Conservation (phyloP, 768 basidiomycete genomes). For the Termitomyces sp. region DNA sequence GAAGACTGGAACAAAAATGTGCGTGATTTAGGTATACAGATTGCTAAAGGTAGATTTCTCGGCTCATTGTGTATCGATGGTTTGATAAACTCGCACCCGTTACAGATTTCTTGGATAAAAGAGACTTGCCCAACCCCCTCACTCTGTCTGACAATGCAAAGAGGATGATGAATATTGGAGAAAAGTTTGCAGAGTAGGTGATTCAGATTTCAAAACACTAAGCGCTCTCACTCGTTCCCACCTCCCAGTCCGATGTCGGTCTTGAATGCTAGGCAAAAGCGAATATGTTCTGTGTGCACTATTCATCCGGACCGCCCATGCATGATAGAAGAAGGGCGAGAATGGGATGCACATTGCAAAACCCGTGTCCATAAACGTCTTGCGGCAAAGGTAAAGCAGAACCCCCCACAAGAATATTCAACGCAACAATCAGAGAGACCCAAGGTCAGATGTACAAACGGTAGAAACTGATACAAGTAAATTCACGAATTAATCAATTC, state of each 20-base stretch:
- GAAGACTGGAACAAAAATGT: slow-evolving; percentile 58
- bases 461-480: neutral
- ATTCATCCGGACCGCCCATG: slow-evolving; percentile 50
- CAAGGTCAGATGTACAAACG: neutral
- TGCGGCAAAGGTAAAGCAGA: slow-evolving; percentile 20
- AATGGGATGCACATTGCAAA: slow-evolving; percentile 54
- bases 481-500: slow-evolving; percentile 3
- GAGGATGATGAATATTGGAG: slow-evolving; percentile 41
- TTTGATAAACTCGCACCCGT: neutral
- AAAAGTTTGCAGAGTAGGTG: slow-evolving; percentile 42
- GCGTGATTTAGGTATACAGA: slow-evolving; percentile 38
- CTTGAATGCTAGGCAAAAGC: slow-evolving; percentile 49
- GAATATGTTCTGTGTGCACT: slow-evolving; percentile 62
- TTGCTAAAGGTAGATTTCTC: slow-evolving; percentile 40
- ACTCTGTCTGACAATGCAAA: slow-evolving; percentile 49
- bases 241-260: slow-evolving; percentile 51
- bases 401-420: neutral
- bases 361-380: slow-evolving; percentile 52
- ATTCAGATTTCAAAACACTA: neutral
- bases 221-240: neutral
- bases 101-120: slow-evolving; percentile 50
- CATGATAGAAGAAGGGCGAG: slow-evolving; percentile 50
- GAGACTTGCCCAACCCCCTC: slow-evolving; percentile 49
- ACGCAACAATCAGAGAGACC: neutral
- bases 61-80: neutral